phyloP scores from a whole-genome alignment of 306 rosid genomes.

The Vachellia pachyceras region DNA sequence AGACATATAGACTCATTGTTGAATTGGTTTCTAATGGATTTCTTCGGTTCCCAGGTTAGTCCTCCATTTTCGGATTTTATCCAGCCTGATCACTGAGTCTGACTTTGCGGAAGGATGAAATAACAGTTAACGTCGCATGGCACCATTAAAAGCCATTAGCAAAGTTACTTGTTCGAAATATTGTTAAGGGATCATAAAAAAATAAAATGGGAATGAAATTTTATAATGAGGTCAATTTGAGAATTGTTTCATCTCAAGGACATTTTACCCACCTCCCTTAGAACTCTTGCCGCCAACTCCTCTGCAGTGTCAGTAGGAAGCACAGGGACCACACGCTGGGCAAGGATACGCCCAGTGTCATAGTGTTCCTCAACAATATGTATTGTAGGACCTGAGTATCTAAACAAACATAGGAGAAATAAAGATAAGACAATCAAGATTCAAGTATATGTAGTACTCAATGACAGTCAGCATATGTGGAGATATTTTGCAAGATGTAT shows the following conservation, averaged over 20 bases:
- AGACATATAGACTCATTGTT: neutral
- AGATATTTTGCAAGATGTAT: constrained; percentile 1
- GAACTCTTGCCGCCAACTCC: constrained; percentile 87
- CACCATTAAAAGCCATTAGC: neutral
- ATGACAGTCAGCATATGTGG: neutral
- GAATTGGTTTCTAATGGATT: neutral
- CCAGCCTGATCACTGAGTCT: neutral
- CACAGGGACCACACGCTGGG: constrained; percentile 86
- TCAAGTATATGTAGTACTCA: neutral
- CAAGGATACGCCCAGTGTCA: constrained; percentile 89
- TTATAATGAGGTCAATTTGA: neutral
- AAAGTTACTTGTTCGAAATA: neutral
- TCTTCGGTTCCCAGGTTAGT: neutral
- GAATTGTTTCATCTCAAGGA: neutral
- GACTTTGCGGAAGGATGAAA: neutral
- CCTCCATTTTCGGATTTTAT: neutral
- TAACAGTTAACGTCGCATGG: neutral
- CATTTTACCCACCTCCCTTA: constrained; percentile 77
- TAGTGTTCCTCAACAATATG: constrained; percentile 92
- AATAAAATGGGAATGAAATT: neutral
- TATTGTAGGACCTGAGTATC: constrained; percentile 88
- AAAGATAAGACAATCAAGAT: neutral
- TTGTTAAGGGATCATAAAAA: neutral
- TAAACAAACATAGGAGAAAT: constrained; percentile 28
- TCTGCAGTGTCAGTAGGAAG: constrained; percentile 73